Evolutionary conservation across 768 basidiomycete genomes (phyloP).

Genomic region (Hemileccinum rubropunctum): DNA sequence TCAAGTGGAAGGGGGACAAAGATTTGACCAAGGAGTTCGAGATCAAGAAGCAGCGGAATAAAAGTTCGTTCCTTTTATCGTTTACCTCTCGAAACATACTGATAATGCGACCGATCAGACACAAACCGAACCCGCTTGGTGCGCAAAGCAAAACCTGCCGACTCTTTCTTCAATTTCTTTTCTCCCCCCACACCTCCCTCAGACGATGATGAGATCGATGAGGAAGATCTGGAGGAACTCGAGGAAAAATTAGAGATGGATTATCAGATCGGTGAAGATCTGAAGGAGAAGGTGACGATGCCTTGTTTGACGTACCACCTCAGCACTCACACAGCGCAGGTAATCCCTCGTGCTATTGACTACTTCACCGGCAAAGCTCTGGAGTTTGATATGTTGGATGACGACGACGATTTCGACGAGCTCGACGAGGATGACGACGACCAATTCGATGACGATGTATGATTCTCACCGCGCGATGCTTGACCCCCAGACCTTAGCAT

Average conservation of each 20-base stretch:
- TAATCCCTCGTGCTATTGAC: conserved; percentile 93
- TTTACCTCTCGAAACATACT: neutral
- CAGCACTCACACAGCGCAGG: conserved; percentile 40
- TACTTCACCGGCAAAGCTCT: conserved; percentile 98
- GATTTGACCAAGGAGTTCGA: conserved; percentile 97
- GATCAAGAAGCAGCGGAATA: conserved; percentile 99
- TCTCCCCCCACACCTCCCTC: conserved; percentile 71
- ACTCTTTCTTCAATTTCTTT: conserved; percentile 99
- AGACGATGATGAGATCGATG: conserved; percentile 72
- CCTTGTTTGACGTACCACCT: neutral
- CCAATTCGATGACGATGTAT: conserved; percentile 59
- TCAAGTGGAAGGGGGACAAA: conserved; percentile 98
- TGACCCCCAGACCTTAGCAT: conserved; percentile 18
- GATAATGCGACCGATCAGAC: conserved; percentile 40
- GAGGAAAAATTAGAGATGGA: conserved; percentile 94
- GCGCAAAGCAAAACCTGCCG: conserved; percentile 83
- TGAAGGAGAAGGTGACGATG: conserved; percentile 85
- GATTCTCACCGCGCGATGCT: conserved; percentile 19
- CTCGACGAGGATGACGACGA: conserved; percentile 51
- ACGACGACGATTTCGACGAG: conserved; percentile 60
- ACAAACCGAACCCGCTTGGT: conserved; percentile 82
- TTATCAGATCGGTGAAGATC: conserved; percentile 97
- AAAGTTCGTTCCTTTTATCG: conserved; percentile 54
- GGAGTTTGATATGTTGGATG: conserved; percentile 65
- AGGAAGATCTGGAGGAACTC: conserved; percentile 84